Percentiles rank a stretch among this genome's conserved stretches.
Conservation (phyloP, 2,329 filamentous ascomycete genomes). For the Nemania abortiva region DNA sequence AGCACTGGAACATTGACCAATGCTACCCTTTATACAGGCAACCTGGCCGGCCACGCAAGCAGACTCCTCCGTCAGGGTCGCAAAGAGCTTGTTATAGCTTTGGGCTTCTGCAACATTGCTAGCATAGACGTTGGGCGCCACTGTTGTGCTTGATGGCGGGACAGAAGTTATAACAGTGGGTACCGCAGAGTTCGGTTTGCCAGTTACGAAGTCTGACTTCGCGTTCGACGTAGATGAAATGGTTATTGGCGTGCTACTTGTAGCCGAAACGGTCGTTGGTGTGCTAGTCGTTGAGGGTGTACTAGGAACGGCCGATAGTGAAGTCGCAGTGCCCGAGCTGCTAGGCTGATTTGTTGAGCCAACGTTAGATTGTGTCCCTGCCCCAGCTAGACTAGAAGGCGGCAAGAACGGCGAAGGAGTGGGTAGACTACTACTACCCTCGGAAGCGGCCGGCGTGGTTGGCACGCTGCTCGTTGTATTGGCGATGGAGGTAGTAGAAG, state of each 20-base stretch:
- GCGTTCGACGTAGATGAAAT: constrained; percentile 34
- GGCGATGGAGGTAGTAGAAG: constrained; percentile 25
- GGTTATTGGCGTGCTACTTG: constrained; percentile 18
- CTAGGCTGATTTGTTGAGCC: constrained; percentile 11
- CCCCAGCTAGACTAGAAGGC: constrained; percentile 12
- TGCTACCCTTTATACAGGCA: constrained; percentile 65
- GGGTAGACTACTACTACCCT: constrained; percentile 1
- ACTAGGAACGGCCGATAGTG: constrained; percentile 13
- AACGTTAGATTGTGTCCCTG: constrained; percentile 5
- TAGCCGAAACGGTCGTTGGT: constrained; percentile 10
- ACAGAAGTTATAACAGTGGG: constrained; percentile 58
- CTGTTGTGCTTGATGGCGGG: constrained; percentile 55
- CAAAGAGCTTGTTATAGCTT: constrained; percentile 62
- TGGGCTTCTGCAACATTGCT: constrained; percentile 60
- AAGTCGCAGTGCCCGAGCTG: constrained; percentile 19
- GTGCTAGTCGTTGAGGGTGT: constrained; percentile 12
- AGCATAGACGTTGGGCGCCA: constrained; percentile 58
- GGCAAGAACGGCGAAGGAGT: constrained; percentile 25
- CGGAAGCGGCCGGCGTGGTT: neutral
- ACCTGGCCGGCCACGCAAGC: constrained; percentile 61
- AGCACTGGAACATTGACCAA: constrained; percentile 59
- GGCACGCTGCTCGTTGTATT: constrained; percentile 19
- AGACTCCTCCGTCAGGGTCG: constrained; percentile 58
- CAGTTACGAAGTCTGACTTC: constrained; percentile 50
- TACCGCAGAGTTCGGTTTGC: constrained; percentile 54